Evolutionary conservation across 2,329 filamentous ascomycete genomes (phyloP).

Genomic region (Fusarium sp.): DNA sequence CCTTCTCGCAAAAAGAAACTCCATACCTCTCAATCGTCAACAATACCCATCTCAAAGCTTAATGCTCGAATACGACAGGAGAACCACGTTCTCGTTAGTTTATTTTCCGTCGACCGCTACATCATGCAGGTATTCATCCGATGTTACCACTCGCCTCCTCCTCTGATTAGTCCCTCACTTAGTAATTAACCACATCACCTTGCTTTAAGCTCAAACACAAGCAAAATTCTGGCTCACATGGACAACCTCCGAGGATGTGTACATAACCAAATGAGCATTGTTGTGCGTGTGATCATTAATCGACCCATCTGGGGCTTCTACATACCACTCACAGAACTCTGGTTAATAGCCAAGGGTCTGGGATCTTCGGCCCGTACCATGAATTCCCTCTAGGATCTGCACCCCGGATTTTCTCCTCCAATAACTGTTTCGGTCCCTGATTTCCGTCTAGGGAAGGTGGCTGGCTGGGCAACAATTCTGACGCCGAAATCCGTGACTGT

Average conservation of each 20-base stretch:
- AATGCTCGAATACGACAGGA: slow-evolving; percentile 1
- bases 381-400: slow-evolving; percentile 38
- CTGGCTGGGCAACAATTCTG: slow-evolving; percentile 27
- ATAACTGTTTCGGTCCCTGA: slow-evolving; percentile 35
- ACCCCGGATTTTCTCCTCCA: slow-evolving; percentile 48
- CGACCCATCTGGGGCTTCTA: slow-evolving; percentile 41
- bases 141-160: slow-evolving; percentile 40
- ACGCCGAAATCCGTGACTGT: slow-evolving; percentile 6
- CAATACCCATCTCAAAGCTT: neutral
- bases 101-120: slow-evolving; percentile 26
- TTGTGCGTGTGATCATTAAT: slow-evolving; percentile 44
- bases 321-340: slow-evolving; percentile 38
- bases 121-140: slow-evolving; percentile 39
- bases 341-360: slow-evolving; percentile 38
- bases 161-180: slow-evolving; percentile 27
- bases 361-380: slow-evolving; percentile 50
- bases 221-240: slow-evolving; percentile 37
- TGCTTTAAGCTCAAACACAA: slow-evolving; percentile 27
- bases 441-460: slow-evolving; percentile 42
- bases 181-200: slow-evolving; percentile 31
- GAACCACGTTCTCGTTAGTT: slow-evolving; percentile 11
- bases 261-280: slow-evolving; percentile 20
- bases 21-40: neutral
- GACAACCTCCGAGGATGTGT: slow-evolving; percentile 27
- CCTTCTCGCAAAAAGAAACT: neutral